phyloP scores from a whole-genome alignment of 169 alveolate genomes.

The Condylostoma magnum region DNA sequence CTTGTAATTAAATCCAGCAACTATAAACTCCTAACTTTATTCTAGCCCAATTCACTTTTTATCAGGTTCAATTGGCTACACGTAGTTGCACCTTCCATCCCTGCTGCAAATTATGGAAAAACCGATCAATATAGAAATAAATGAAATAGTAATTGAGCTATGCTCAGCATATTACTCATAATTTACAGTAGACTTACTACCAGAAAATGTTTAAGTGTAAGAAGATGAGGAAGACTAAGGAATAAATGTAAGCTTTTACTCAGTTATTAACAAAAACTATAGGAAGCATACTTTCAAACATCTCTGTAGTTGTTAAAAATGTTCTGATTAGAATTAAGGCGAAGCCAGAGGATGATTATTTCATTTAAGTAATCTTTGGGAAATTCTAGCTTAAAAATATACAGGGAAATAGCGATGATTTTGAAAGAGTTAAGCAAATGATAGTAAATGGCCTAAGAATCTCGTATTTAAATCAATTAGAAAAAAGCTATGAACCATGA shows the following conservation, averaged over 20 bases:
- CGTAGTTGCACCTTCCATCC: not conserved
- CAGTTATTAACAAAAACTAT: conserved; percentile 23
- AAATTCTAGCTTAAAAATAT: not conserved
- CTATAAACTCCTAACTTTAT: conserved; percentile 1
- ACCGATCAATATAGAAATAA: not conserved
- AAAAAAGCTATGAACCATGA: conserved; percentile 7
- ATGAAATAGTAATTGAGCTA: not conserved
- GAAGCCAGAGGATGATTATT: not conserved
- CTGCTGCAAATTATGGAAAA: not conserved
- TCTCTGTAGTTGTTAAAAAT: not conserved
- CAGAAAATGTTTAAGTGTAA: not conserved
- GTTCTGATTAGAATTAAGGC: not conserved
- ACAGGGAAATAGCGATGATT: not conserved
- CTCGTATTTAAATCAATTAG: not conserved
- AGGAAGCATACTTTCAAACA: conserved; percentile 17
- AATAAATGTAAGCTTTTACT: conserved; percentile 20
- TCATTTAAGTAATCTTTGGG: not conserved
- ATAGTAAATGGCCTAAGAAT: conserved; percentile 8
- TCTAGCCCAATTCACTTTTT: conserved; percentile 2
- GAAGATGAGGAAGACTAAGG: conserved; percentile 29
- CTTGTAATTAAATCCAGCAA: conserved; percentile 14
- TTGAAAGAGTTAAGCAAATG: not conserved
- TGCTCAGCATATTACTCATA: conserved; percentile 10
- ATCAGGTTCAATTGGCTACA: not conserved
- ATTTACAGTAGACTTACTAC: not conserved